Evolutionary conservation across 371 early-diverging fungal species (phyloP), one percentile per base, ranked within the genome.

Genomic region (Mortierella sp.): DNA sequence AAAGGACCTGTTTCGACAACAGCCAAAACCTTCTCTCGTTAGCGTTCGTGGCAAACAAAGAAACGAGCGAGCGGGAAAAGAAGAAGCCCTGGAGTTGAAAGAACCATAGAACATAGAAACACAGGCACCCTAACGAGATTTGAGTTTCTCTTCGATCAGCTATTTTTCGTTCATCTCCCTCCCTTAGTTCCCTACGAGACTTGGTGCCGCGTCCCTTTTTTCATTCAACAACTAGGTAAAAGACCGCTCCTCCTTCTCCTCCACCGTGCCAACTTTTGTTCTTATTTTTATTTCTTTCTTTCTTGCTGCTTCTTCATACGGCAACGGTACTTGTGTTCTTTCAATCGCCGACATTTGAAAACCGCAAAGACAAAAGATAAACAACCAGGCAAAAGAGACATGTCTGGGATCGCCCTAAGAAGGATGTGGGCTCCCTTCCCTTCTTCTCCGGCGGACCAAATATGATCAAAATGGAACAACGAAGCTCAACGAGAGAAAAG

Each of bases 361-460:
- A 61, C 61, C 31, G 34, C 21, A 67, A 40, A 61, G 61, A 10
- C 3, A 26, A 71, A 43, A 28, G 31, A 51, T 11, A 72, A 14
- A 53, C 53, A 37, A 8, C 28, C 2, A 51, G 40, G 31, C 19
- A 54, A 72, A 53, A 57, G 26, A 40, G 73, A 37, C 8, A 54
- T 37, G 55, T 71, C 19, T 71, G 28, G n/a, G 46, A 46, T 71
- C 46, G 71, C 48, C 71, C 46, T 28, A 46, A 48, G 21, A 19
- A 48, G 71, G n/a, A 46, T 31, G 3, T 71, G 44, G 71, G 44
- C 71, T 71, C 71, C 48, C n/a, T 37, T 37, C n/a, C 21, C 40
- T 44, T 43, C 43, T 43, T 69, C 14, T 26, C 48, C 46, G 46
- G 44, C 16, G 48, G 71, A 71, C 71, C 44, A 48, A 71, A 71